Conservation (phyloP, 2,329 filamentous ascomycete genomes). For the Aspergillus puulaauensis region DNA sequence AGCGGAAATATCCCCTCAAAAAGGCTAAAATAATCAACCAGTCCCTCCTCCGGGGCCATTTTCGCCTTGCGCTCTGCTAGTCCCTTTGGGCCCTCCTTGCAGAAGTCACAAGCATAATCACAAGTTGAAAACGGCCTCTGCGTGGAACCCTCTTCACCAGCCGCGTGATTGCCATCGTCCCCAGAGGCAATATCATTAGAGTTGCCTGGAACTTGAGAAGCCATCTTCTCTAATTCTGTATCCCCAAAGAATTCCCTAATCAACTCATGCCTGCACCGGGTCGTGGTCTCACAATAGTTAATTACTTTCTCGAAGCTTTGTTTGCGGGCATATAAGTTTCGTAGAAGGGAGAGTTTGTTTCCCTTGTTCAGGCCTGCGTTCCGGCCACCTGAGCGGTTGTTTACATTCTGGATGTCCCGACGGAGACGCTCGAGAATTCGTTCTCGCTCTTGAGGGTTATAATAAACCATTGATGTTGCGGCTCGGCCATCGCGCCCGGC, state of each 20-base stretch:
- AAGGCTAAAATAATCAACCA: slow-evolving; percentile 10
- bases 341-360: slow-evolving; percentile 38
- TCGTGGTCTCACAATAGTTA: slow-evolving; percentile 76
- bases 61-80: slow-evolving; percentile 57
- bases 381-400: slow-evolving; percentile 27
- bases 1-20: slow-evolving; percentile 11
- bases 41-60: slow-evolving; percentile 24
- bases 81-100: slow-evolving; percentile 63
- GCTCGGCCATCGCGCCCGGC: slow-evolving; percentile 89
- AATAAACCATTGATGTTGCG: slow-evolving; percentile 84
- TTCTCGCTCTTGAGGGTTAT: slow-evolving; percentile 82
- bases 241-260: slow-evolving; percentile 81
- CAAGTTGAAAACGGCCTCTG: slow-evolving; percentile 46
- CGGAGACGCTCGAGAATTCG: slow-evolving; percentile 60
- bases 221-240: slow-evolving; percentile 35
- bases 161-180: neutral
- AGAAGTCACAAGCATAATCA: slow-evolving; percentile 75
- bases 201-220: slow-evolving; percentile 22
- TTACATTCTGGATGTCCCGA: slow-evolving; percentile 42
- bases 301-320: slow-evolving; percentile 69
- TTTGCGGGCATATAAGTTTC: slow-evolving; percentile 47
- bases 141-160: neutral
- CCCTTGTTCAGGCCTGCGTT: slow-evolving; percentile 8
- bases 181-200: slow-evolving; percentile 31
- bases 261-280: slow-evolving; percentile 69